These are phyloP conservation scores for Apophysomyces ossiformis DNA, from an alignment of 371 early-diverging fungal species.

Conservation along the genomic window DNA sequence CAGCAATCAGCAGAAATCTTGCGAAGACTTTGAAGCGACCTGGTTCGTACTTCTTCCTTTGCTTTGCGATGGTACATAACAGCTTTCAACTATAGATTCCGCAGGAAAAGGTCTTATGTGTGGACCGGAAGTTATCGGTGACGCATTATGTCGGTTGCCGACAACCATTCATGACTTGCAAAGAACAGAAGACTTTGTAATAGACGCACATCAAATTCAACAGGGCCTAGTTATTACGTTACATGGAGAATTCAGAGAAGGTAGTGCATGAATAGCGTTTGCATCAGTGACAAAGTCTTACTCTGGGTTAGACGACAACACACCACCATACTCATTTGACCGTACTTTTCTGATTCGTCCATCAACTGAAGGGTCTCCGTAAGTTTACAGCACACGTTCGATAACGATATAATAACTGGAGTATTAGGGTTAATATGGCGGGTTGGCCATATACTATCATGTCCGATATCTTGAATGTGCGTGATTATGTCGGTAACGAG, in stretches of 20 bases:
- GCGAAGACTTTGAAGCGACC: constrained; percentile 26
- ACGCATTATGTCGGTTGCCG: constrained; percentile 46
- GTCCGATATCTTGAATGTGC: constrained; percentile 59
- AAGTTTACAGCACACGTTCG: constrained; percentile 21
- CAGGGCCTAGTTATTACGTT: constrained; percentile 38
- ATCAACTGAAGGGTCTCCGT: constrained; percentile 54
- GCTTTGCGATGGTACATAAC: neutral
- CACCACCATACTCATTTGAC: constrained; percentile 50
- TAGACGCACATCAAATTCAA: constrained; percentile 60
- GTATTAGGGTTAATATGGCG: constrained; percentile 40
- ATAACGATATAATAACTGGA: neutral
- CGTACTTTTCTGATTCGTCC: constrained; percentile 62
- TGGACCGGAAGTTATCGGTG: constrained; percentile 46
- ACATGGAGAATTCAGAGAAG: constrained; percentile 65
- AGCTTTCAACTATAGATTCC: constrained; percentile 21
- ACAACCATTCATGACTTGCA: constrained; percentile 47
- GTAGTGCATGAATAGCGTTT: constrained; percentile 18
- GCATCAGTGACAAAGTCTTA: neutral
- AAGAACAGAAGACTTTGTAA: constrained; percentile 45
- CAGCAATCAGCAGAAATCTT: constrained; percentile 32
- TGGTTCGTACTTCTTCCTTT: constrained; percentile 26
- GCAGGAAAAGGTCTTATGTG: constrained; percentile 33
- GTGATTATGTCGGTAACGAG: constrained; percentile 46
- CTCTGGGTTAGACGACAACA: constrained; percentile 21
- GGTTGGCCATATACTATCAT: constrained; percentile 59